Evolutionary conservation across 2,329 filamentous ascomycete species (phyloP), one percentile per base, ranked within the genome.

Genomic region (Orbilia quercus): DNA sequence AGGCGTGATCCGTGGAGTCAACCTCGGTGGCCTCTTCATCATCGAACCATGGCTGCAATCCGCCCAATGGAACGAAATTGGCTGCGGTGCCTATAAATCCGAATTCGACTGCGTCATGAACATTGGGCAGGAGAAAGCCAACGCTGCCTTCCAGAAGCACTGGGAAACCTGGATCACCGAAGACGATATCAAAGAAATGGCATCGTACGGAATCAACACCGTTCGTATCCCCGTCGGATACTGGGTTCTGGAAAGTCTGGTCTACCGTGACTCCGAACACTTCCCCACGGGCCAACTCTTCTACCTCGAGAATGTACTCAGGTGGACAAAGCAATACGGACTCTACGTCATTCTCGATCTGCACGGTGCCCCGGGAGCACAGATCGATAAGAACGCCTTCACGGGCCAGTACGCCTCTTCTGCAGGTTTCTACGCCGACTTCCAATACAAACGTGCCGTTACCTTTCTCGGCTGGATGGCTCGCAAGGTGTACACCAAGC

Each of bases 141-240:
- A 86, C 75, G 75, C 77, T 3, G 83, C 81, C 9, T 87, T 85
- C 76, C 78, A 82, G 65, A 77, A 78, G 5, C 85, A 87, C 77
- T 87, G 84, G 84, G 79, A 77, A 25, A 80, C 80, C 0, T 87
- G 82, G 81, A 83, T 86, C 72, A 84, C 81, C 2, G 76, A 83
- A 63, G 76, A 80, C 1, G 85, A 87, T 76, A 80, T 87, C 53
- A 77, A 82, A 20, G 78, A 83, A 75, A 86, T 87, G 80, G 77
- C 79, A n/a, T 80, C 78, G 44, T 83, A 82, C 44, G 84, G 84
- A 0, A 78, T 87, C 42, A 86, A 87, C 77, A 84, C 84, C 0
- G 80, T 87, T 50, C 82, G 85, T 3, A 82, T 87, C 20, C 84
- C 85, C 0, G 79, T 87, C 2, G 85, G 85, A 7, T 87, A 85